Evolutionary conservation across 2,329 filamentous ascomycete species (phyloP).

Genomic region (Aspergillus caelatus): DNA sequence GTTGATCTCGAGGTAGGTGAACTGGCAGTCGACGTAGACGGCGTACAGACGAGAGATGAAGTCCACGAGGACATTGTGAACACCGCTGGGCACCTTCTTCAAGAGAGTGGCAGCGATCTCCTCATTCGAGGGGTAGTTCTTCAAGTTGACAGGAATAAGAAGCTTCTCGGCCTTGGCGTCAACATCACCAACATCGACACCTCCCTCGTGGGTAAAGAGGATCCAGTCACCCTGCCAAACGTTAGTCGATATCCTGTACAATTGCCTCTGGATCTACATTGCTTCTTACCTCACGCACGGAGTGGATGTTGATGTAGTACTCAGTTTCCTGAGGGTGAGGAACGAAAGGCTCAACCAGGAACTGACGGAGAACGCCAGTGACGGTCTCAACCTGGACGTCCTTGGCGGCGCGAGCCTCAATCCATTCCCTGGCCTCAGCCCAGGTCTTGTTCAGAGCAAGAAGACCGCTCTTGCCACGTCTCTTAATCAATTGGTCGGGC

Average conservation of each 20-base stretch:
- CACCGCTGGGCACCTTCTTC: slow-evolving; percentile 89
- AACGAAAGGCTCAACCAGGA: slow-evolving; percentile 97
- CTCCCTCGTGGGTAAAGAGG: slow-evolving; percentile 98
- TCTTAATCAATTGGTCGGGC: slow-evolving; percentile 99
- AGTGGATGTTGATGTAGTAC: slow-evolving; percentile 99
- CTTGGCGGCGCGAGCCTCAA: slow-evolving; percentile 90
- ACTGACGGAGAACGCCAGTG: slow-evolving; percentile 85
- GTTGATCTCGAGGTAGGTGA: slow-evolving; percentile 99
- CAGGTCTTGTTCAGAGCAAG: slow-evolving; percentile 96
- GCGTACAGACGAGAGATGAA: slow-evolving; percentile 98
- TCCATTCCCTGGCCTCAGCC: slow-evolving; percentile 91
- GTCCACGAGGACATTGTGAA: slow-evolving; percentile 98
- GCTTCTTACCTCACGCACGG: slow-evolving; percentile 91
- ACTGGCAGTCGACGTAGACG: slow-evolving; percentile 99
- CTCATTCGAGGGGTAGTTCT: slow-evolving; percentile 93
- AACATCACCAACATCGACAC: slow-evolving; percentile 99
- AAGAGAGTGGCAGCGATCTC: slow-evolving; percentile 83
- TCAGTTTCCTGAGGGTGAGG: slow-evolving; percentile 94
- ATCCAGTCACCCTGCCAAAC: slow-evolving; percentile 91
- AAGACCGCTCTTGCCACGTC: slow-evolving; percentile 97
- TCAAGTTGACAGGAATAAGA: slow-evolving; percentile 91
- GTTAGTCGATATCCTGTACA: not conserved
- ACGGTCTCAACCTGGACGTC: slow-evolving; percentile 89
- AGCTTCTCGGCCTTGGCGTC: slow-evolving; percentile 99
- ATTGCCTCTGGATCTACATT: too few relatives aligned